A percentile compares a stretch with the other conserved stretches of the same genome.
Conservation (phyloP, 2,329 filamentous ascomycete species). For the Akanthomyces uredinophilus region DNA sequence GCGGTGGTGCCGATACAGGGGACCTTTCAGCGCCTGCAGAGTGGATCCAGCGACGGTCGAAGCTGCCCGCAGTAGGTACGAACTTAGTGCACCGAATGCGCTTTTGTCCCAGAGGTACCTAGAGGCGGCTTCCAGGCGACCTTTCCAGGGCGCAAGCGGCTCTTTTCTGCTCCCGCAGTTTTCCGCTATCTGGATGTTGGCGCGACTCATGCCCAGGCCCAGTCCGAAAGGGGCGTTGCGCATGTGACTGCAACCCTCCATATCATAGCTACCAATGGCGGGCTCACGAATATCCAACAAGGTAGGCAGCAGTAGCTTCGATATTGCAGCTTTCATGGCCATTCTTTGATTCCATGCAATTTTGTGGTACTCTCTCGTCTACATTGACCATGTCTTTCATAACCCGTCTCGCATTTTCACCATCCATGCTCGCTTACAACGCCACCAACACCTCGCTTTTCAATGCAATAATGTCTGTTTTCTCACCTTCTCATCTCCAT, state of each 20-base stretch:
- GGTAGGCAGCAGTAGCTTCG: not conserved
- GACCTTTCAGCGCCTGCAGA: not conserved
- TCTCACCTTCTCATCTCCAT: not conserved
- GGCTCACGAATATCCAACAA: slow-evolving; percentile 1
- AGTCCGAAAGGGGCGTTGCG: not conserved
- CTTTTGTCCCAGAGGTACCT: no score
- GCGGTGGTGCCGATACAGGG: not conserved
- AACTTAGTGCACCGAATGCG: not conserved
- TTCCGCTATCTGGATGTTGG: not conserved
- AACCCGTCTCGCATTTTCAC: not conserved
- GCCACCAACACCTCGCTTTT: slow-evolving; percentile 13
- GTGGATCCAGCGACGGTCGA: not conserved
- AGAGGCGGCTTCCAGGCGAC: no score
- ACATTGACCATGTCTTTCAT: not conserved
- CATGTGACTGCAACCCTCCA: not conserved
- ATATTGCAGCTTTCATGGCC: no score
- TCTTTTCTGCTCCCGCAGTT: no score
- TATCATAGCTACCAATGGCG: not conserved
- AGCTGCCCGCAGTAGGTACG: not conserved
- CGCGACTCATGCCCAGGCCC: not conserved
- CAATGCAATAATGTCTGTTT: slow-evolving; percentile 3
- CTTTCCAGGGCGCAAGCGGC: no score
- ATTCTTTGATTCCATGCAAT: not conserved
- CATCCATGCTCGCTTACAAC: not conserved
- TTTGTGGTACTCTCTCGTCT: not conserved